These are phyloP conservation scores for Tetrapisispora phaffii DNA, from an alignment of 805 yeast species.

Conservation along the genomic window DNA sequence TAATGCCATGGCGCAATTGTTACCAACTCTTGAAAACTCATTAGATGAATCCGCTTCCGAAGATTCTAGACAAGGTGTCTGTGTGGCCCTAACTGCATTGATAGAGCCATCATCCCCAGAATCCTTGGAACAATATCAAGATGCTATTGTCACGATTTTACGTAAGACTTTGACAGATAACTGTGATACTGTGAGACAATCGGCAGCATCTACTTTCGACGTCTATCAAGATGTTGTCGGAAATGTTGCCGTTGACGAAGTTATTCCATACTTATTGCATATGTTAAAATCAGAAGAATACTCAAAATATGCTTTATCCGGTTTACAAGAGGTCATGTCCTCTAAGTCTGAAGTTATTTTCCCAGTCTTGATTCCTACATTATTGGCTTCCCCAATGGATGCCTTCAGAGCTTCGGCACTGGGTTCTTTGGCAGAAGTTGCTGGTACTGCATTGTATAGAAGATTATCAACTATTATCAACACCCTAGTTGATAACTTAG, in stretches of 20 bases:
- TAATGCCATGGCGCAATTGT: constrained; percentile 68
- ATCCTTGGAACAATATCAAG: constrained; percentile 54
- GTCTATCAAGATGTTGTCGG: constrained; percentile 76
- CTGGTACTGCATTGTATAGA: constrained; percentile 70
- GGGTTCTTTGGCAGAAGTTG: constrained; percentile 80
- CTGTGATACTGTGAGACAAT: constrained; percentile 65
- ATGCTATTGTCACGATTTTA: constrained; percentile 60
- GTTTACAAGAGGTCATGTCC: constrained; percentile 85
- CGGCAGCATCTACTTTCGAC: constrained; percentile 89
- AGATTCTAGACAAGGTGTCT: constrained; percentile 92
- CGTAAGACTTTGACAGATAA: constrained; percentile 72
- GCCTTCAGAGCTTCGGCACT: constrained; percentile 78
- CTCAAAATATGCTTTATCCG: constrained; percentile 71
- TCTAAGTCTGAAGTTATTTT: constrained; percentile 82
- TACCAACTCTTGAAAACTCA: constrained; percentile 74
- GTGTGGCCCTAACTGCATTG: constrained; percentile 83
- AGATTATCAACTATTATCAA: constrained; percentile 67
- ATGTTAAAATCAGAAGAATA: constrained; percentile 50
- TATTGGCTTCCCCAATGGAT: constrained; percentile 73
- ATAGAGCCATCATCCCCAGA: constrained; percentile 62
- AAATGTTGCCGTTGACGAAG: constrained; percentile 74
- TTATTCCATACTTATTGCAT: constrained; percentile 72
- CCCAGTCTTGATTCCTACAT: constrained; percentile 84
- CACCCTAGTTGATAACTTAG: constrained; percentile 55
- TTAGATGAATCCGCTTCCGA: constrained; percentile 50